Percentiles rank a stretch among this genome's conserved stretches.
Evolutionary conservation across 2,329 filamentous ascomycete species (phyloP).

Genomic region (Sclerotinia sclerotiorum): DNA sequence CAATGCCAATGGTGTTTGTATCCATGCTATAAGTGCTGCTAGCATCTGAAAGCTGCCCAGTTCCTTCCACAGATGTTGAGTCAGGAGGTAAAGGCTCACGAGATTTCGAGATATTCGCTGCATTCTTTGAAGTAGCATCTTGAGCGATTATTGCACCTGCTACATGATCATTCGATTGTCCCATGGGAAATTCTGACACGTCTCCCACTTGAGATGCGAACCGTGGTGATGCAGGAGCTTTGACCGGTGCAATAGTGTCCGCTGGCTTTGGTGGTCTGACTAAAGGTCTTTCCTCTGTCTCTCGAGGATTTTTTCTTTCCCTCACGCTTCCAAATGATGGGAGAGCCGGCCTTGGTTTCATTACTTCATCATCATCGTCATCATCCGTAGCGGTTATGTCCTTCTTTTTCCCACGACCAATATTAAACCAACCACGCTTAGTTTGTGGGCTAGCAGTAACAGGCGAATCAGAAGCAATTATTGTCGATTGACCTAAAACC

Average conservation of each 20-base stretch:
- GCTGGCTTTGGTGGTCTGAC: slow-evolving; percentile 52
- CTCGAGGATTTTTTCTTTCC: slow-evolving; percentile 57
- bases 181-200: slow-evolving; percentile 31
- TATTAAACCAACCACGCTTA: slow-evolving; percentile 54
- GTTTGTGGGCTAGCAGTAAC: slow-evolving; percentile 44
- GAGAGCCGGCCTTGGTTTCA: slow-evolving; percentile 72
- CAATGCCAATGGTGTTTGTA: slow-evolving; percentile 24
- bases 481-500: slow-evolving; percentile 51
- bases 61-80: slow-evolving; percentile 67
- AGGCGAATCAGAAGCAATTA: slow-evolving; percentile 45
- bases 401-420: slow-evolving; percentile 53
- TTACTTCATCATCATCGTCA: slow-evolving; percentile 60
- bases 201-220: slow-evolving; percentile 32
- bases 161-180: slow-evolving; percentile 58
- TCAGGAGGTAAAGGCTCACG: slow-evolving; percentile 69
- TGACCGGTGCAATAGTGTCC: slow-evolving; percentile 28
- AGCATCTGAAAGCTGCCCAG: slow-evolving; percentile 61
- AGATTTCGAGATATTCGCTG: slow-evolving; percentile 56
- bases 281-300: slow-evolving; percentile 57
- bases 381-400: slow-evolving; percentile 49
- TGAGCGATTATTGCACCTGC: slow-evolving; percentile 56
- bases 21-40: slow-evolving; percentile 43
- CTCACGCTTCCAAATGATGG: slow-evolving; percentile 75
- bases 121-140: slow-evolving; percentile 54
- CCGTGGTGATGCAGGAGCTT: slow-evolving; percentile 35